Evolutionary conservation across 2,329 filamentous ascomycete species (phyloP).

Genomic region (Plectosphaerella plurivora): DNA sequence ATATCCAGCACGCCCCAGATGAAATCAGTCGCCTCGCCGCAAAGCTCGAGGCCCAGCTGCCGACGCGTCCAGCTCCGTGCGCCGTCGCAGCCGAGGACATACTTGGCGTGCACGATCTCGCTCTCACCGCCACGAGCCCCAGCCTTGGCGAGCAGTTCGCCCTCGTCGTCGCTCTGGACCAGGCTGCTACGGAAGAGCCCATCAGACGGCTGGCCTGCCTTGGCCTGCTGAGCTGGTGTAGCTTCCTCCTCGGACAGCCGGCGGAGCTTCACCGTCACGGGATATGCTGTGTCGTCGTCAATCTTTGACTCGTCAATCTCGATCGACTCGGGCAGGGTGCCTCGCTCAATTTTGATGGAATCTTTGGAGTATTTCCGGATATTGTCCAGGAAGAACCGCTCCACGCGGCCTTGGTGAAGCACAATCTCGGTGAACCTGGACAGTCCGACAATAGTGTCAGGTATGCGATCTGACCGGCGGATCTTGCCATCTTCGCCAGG

Average conservation of each 20-base stretch:
- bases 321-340: conserved; percentile 52
- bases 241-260: conserved; percentile 55
- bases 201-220: conserved; percentile 30
- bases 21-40: conserved; percentile 48
- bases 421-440: conserved; percentile 62
- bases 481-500: conserved; percentile 55
- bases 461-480: conserved; percentile 53
- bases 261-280: conserved; percentile 54
- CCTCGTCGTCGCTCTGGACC: conserved; percentile 50
- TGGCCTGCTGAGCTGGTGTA: conserved; percentile 28
- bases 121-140: conserved; percentile 22
- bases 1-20: conserved; percentile 42
- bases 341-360: conserved; percentile 51
- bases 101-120: conserved; percentile 52
- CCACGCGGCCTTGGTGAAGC: conserved; percentile 67
- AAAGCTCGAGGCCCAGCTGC: conserved; percentile 50
- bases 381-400: conserved; percentile 61
- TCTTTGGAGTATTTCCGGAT: conserved; percentile 48
- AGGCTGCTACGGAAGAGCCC: conserved; percentile 59
- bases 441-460: conserved; percentile 58
- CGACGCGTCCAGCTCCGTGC: conserved; percentile 62
- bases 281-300: conserved; percentile 49
- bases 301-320: conserved; percentile 46
- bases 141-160: conserved; percentile 21
- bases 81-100: conserved; percentile 65